A percentile compares a stretch with the other conserved stretches of the same genome.
These are phyloP conservation scores for Yueomyces sinensis DNA, from an alignment of 805 yeast genomes.

Conservation along the genomic window DNA sequence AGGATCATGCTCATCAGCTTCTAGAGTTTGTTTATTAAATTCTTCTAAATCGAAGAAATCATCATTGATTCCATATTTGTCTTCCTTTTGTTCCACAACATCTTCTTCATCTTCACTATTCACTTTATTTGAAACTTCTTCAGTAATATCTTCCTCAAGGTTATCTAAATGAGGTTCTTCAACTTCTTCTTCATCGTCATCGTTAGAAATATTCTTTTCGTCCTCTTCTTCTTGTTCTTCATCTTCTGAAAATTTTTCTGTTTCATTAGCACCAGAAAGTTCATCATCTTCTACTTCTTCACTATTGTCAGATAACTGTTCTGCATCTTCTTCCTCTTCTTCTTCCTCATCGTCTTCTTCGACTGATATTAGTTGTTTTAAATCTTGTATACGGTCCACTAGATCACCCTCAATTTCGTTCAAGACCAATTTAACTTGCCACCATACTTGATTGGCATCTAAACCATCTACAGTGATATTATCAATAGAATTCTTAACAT, in stretches of 20 bases:
- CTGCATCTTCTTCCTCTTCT: slow-evolving; percentile 7
- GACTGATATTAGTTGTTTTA: slow-evolving; percentile 23
- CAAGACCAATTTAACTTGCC: slow-evolving; percentile 74
- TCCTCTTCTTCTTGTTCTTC: background rate
- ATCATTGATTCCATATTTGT: slow-evolving; percentile 61
- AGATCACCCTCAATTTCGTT: slow-evolving; percentile 64
- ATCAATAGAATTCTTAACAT: slow-evolving; percentile 48
- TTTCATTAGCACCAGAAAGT: slow-evolving; percentile 4
- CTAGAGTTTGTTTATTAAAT: slow-evolving; percentile 64
- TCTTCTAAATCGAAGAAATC: slow-evolving; percentile 76
- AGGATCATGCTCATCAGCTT: slow-evolving; percentile 35
- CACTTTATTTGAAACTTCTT: too few species aligned
- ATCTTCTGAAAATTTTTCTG: slow-evolving; percentile 4
- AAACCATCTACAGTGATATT: slow-evolving; percentile 75
- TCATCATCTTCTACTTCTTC: slow-evolving; percentile 15
- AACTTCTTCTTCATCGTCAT: slow-evolving; percentile 14
- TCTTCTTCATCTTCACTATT: slow-evolving; percentile 13
- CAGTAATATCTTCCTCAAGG: slow-evolving; percentile 18
- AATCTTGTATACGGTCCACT: slow-evolving; percentile 40
- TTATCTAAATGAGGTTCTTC: slow-evolving; percentile 12
- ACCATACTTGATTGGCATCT: slow-evolving; percentile 87
- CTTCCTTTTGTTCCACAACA: slow-evolving; percentile 21
- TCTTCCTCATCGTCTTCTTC: slow-evolving; percentile 13
- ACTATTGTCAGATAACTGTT: slow-evolving; percentile 8
- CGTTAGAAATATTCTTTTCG: slow-evolving; percentile 14